Evolutionary conservation across 805 yeast genomes (phyloP).

Genomic region (Metschnikowia continentalis): DNA sequence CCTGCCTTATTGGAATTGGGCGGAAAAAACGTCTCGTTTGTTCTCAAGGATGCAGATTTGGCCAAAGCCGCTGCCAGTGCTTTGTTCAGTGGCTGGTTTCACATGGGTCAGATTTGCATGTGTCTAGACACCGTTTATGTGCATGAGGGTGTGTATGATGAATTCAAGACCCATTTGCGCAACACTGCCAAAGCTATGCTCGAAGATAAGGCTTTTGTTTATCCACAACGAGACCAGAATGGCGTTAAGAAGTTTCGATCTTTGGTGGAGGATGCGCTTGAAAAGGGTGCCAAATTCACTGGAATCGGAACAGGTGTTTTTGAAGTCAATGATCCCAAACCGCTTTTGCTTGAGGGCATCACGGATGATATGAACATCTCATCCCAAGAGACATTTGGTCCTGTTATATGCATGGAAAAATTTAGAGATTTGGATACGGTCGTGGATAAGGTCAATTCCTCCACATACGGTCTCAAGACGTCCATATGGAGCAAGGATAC

Average conservation of each 20-base stretch:
- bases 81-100: slow-evolving; percentile 36
- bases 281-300: slow-evolving; percentile 32
- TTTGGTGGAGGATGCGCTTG: slow-evolving; percentile 34
- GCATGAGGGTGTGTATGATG: slow-evolving; percentile 31
- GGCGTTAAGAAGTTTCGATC: slow-evolving; percentile 20
- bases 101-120: slow-evolving; percentile 50
- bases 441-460: slow-evolving; percentile 7
- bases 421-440: slow-evolving; percentile 17
- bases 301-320: not conserved
- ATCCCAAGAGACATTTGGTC: slow-evolving; percentile 41
- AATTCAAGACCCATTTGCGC: slow-evolving; percentile 20
- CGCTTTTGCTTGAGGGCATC: slow-evolving; percentile 32
- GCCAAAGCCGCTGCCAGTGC: slow-evolving; percentile 24
- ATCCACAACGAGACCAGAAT: slow-evolving; percentile 28
- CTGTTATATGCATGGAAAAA: slow-evolving; percentile 31
- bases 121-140: slow-evolving; percentile 37
- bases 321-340: slow-evolving; percentile 12
- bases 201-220: slow-evolving; percentile 17
- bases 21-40: slow-evolving; percentile 39
- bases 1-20: slow-evolving; percentile 44
- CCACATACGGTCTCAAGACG: slow-evolving; percentile 37
- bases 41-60: slow-evolving; percentile 32
- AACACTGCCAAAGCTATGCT: slow-evolving; percentile 14
- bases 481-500: slow-evolving; percentile 41
- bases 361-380: slow-evolving; percentile 25